These are phyloP conservation scores for Trichomonascus vanleenenianus DNA, from an alignment of 805 yeast species.

Conservation along the genomic window DNA sequence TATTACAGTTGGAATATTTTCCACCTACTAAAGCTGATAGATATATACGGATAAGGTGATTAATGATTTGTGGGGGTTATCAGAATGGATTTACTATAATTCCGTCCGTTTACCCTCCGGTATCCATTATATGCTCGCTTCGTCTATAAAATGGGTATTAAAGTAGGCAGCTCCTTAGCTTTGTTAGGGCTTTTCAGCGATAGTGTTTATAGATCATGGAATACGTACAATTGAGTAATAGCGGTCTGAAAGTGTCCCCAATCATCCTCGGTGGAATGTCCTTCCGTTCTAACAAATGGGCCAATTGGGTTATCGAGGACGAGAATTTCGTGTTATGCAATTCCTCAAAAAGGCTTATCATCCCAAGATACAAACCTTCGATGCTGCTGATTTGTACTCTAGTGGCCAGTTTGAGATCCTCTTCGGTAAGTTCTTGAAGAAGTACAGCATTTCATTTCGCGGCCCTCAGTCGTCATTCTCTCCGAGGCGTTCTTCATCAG, in stretches of 20 bases:
- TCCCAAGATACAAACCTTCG: slow-evolving; percentile 37
- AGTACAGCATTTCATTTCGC: too few species aligned
- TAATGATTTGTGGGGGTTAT: too few species aligned
- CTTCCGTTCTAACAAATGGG: slow-evolving; percentile 31
- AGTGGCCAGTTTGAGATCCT: slow-evolving; percentile 39
- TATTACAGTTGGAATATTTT: too few species aligned
- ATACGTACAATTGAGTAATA: slow-evolving; percentile 30
- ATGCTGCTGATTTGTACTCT: slow-evolving; percentile 39
- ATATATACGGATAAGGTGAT: too few species aligned
- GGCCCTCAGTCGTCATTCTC: slow-evolving; percentile 48
- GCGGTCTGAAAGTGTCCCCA: slow-evolving; percentile 33
- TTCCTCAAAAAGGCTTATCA: slow-evolving; percentile 41
- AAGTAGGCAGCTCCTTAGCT: too few species aligned
- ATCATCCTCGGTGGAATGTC: slow-evolving; percentile 36
- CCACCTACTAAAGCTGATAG: too few species aligned
- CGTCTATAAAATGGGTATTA: too few species aligned
- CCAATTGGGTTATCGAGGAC: slow-evolving; percentile 38
- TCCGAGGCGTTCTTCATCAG: slow-evolving; percentile 31
- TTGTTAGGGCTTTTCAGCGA: too few species aligned
- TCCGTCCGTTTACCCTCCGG: too few species aligned
- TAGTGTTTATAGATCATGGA: too few species aligned
- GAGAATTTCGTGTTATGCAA: slow-evolving; percentile 35
- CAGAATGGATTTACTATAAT: too few species aligned
- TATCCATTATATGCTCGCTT: too few species aligned
- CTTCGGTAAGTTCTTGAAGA: slow-evolving; percentile 46